Conservation (phyloP, 257 asterid genomes). For the Cinchona pubescens region DNA sequence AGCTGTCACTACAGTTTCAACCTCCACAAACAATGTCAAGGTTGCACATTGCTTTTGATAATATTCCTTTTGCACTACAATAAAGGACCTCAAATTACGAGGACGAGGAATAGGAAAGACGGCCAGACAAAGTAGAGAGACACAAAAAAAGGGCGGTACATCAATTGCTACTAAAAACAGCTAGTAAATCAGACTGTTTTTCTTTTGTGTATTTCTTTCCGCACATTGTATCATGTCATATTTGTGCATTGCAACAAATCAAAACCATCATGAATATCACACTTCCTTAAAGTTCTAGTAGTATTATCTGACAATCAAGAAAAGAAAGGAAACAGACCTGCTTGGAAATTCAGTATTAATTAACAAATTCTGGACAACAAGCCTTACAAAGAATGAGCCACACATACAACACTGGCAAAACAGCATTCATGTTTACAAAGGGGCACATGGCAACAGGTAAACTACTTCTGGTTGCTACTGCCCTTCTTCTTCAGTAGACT, state of each 20-base stretch:
- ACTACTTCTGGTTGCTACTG: slow-evolving; percentile 51
- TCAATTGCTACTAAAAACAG: background rate
- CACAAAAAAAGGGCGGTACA: no score
- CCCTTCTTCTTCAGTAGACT: slow-evolving; percentile 83
- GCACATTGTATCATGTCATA: background rate
- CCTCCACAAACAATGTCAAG: slow-evolving; percentile 67
- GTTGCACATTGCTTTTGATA: slow-evolving; percentile 74
- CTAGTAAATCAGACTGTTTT: no score
- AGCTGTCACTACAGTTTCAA: slow-evolving; percentile 44
- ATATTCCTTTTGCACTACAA: slow-evolving; percentile 62
- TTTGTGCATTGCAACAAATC: background rate
- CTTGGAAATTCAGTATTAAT: slow-evolving; percentile 4
- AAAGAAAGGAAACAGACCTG: background rate
- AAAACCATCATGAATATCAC: background rate
- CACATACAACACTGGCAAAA: slow-evolving; percentile 4
- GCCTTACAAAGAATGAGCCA: slow-evolving; percentile 11
- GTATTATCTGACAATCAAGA: background rate
- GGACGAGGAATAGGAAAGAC: background rate
- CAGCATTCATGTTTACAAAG: slow-evolving; percentile 18
- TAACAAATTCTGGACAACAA: slow-evolving; percentile 9
- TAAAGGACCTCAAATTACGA: background rate
- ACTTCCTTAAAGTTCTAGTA: slow-evolving; percentile 1
- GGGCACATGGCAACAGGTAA: slow-evolving; percentile 3
- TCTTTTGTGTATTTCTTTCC: no score
- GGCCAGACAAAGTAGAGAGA: no score